Conservation (phyloP, 164 flowering plant species). For the Taxillus chinensis region DNA sequence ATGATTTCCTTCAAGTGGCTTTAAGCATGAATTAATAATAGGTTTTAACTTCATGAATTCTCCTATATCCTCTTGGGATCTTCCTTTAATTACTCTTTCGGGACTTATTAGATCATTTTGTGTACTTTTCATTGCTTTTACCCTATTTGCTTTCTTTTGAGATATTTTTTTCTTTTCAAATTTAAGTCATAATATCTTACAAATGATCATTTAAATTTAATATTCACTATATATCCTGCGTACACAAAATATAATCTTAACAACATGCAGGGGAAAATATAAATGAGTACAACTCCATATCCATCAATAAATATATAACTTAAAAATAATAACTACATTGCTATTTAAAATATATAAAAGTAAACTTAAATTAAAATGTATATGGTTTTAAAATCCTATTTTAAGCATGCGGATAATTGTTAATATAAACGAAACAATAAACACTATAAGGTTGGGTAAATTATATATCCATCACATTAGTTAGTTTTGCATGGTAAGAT, state of each 20-base stretch:
- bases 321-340: neutral
- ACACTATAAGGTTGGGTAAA: no score
- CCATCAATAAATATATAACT: neutral
- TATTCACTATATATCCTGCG: neutral
- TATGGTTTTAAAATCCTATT: neutral
- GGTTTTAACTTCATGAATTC: no score
- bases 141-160: no score
- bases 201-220: neutral
- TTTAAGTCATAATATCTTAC: neutral
- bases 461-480: no score
- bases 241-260: neutral
- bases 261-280: neutral
- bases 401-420: neutral
- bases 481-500: no score
- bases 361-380: neutral
- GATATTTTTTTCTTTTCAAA: neutral
- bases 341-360: neutral
- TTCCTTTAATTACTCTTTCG: neutral
- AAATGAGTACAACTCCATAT: neutral
- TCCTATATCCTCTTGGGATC: no score
- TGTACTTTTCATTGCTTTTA: neutral
- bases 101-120: neutral
- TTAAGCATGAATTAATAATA: no score
- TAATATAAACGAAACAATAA: no score
- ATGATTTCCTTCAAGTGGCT: no score